Conservation (phyloP, 164 flowering plant species). For the Vitis amurensis region DNA sequence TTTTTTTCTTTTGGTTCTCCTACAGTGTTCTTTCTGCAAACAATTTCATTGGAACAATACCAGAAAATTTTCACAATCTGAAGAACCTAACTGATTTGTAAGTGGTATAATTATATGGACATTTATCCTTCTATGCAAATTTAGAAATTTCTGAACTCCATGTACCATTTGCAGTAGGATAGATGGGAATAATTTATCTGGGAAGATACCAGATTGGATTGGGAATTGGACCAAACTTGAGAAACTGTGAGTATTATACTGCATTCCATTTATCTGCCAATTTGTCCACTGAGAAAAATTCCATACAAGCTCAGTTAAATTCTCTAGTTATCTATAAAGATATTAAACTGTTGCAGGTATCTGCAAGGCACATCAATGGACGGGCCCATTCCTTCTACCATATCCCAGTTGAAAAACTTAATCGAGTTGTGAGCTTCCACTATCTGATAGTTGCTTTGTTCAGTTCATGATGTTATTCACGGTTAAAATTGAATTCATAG, state of each 20-base stretch:
- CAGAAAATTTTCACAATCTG: slow-evolving; percentile 42
- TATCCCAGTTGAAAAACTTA: slow-evolving; percentile 52
- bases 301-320: no score
- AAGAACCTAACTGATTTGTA: slow-evolving; percentile 63
- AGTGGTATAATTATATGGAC: slow-evolving; percentile 18
- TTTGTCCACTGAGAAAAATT: neutral
- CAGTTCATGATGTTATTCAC: neutral
- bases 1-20: neutral
- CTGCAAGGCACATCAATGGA: slow-evolving; percentile 81
- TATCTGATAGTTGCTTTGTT: neutral
- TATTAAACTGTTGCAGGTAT: slow-evolving; percentile 43
- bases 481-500: neutral
- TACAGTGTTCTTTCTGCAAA: slow-evolving; percentile 59
- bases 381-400: slow-evolving; percentile 76
- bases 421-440: slow-evolving; percentile 49
- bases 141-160: neutral
- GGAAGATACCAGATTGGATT: slow-evolving; percentile 78
- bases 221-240: slow-evolving; percentile 67
- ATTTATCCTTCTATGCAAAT: neutral
- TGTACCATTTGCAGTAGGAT: slow-evolving; percentile 60
- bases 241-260: slow-evolving; percentile 49
- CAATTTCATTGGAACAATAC: slow-evolving; percentile 59
- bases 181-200: slow-evolving; percentile 67
- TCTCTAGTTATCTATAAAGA: neutral
- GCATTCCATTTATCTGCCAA: neutral